Conservation (phyloP, 2,329 filamentous ascomycete species). For the Fusarium fracticaudum region DNA sequence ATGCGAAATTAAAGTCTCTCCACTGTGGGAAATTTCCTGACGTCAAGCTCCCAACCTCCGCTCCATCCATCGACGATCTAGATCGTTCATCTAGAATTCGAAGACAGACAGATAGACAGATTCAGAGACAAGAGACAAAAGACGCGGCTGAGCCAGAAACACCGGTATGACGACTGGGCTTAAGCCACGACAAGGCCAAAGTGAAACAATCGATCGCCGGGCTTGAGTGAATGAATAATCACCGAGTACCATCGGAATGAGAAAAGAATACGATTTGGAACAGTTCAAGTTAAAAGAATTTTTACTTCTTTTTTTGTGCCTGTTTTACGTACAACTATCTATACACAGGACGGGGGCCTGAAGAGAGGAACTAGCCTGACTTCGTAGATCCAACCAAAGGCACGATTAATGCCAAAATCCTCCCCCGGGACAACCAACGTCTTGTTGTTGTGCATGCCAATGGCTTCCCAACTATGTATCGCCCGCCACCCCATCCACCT, state of each 20-base stretch:
- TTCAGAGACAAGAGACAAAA: slow-evolving; percentile 2
- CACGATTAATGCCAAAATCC: slow-evolving; percentile 36
- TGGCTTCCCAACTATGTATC: slow-evolving; percentile 14
- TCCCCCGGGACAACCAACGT: slow-evolving; percentile 38
- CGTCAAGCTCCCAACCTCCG: slow-evolving; percentile 29
- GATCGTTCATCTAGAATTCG: slow-evolving; percentile 8
- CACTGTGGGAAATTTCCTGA: slow-evolving; percentile 37
- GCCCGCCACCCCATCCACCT: slow-evolving; percentile 31
- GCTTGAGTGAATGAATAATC: neutral
- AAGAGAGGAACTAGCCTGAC: slow-evolving; percentile 37
- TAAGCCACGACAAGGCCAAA: neutral
- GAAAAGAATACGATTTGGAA: slow-evolving; percentile 26
- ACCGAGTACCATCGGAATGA: neutral
- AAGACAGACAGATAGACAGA: neutral
- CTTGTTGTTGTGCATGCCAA: slow-evolving; percentile 11
- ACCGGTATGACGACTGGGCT: neutral
- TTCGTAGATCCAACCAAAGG: slow-evolving; percentile 36
- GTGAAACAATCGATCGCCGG: neutral
- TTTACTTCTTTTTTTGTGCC: slow-evolving; percentile 51
- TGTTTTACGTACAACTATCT: slow-evolving; percentile 51
- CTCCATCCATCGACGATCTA: slow-evolving; percentile 33
- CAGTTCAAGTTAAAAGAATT: slow-evolving; percentile 40
- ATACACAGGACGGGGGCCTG: slow-evolving; percentile 46
- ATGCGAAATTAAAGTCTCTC: slow-evolving; percentile 36
- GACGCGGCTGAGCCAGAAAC: neutral